Evolutionary conservation across 2,329 filamentous ascomycete genomes (phyloP).

Genomic region (Penicillium freii): DNA sequence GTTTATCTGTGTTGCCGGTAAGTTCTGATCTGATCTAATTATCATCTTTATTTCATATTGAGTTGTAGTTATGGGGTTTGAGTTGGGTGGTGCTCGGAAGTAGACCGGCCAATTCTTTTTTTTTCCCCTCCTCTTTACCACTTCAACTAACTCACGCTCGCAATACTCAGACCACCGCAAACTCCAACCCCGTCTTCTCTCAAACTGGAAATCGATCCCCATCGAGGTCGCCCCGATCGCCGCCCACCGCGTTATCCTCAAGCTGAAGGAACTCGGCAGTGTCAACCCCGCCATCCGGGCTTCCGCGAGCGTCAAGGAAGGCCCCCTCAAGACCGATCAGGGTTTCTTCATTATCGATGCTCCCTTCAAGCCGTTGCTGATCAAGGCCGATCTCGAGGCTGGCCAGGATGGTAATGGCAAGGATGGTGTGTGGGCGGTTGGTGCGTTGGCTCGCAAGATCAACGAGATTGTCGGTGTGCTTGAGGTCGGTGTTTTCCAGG

Average conservation of each 20-base stretch:
- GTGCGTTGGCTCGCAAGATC: constrained; percentile 68
- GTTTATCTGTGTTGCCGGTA: constrained; percentile 83
- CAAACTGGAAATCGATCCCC: constrained; percentile 78
- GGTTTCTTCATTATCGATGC: constrained; percentile 90
- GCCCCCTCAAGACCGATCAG: constrained; percentile 81
- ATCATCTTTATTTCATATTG: background rate
- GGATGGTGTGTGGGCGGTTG: constrained; percentile 76
- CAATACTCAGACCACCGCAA: constrained; percentile 76
- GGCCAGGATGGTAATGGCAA: constrained; percentile 54
- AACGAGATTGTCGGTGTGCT: constrained; percentile 82
- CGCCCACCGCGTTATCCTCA: constrained; percentile 70
- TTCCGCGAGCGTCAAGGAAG: constrained; percentile 73
- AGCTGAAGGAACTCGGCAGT: constrained; percentile 71
- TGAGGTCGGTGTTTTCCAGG: constrained; percentile 88
- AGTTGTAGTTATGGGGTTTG: background rate
- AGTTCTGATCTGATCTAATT: constrained; percentile 25
- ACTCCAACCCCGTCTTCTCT: constrained; percentile 70
- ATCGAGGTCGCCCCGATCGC: constrained; percentile 91
- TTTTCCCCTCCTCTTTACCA: background rate
- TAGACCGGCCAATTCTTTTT: background rate
- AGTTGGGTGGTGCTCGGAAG: background rate
- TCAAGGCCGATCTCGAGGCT: constrained; percentile 55
- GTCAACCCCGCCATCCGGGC: constrained; percentile 68
- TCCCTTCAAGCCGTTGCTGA: constrained; percentile 72
- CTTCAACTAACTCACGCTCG: background rate